Evolutionary conservation across 1,284 basidiomycete species (phyloP).

Genomic region (Sporisorium iseilematis-ciliati): DNA sequence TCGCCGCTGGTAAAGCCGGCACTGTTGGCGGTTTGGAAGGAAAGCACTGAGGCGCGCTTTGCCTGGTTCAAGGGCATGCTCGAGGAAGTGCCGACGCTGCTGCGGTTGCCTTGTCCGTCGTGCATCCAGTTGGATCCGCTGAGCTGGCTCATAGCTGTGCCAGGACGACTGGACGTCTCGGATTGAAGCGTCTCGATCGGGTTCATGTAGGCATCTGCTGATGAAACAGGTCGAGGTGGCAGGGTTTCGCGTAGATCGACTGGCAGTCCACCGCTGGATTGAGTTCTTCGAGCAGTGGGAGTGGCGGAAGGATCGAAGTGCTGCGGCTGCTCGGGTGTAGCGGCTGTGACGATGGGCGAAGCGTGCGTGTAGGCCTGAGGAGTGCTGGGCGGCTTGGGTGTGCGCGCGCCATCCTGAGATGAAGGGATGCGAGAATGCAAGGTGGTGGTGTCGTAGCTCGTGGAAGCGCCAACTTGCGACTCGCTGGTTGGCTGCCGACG

Average conservation of each 20-base stretch:
- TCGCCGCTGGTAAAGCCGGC: conserved; percentile 55
- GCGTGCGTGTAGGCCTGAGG: conserved; percentile 11
- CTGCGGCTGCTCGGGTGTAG: conserved; percentile 38
- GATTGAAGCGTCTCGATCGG: conserved; percentile 35
- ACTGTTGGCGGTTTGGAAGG: conserved; percentile 65
- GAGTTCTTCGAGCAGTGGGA: conserved; percentile 13
- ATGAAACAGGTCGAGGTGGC: conserved; percentile 40
- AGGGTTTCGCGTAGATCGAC: conserved; percentile 4
- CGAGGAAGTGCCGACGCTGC: conserved; percentile 44
- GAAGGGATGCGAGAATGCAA: conserved; percentile 16
- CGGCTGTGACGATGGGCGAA: conserved; percentile 32
- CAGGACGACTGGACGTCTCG: conserved; percentile 40
- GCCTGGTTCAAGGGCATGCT: conserved; percentile 31
- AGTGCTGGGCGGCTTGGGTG: conserved; percentile 28
- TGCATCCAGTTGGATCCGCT: conserved; percentile 49
- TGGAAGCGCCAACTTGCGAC: conserved; percentile 11
- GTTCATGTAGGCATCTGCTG: conserved; percentile 49
- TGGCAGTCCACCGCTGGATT: conserved; percentile 9
- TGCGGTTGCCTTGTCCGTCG: conserved; percentile 41
- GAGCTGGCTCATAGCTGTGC: conserved; percentile 46
- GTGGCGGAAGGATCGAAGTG: conserved; percentile 6
- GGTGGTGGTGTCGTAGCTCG: conserved; percentile 19
- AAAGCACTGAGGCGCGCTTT: conserved; percentile 59
- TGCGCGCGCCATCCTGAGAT: conserved; percentile 27
- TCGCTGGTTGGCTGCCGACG: conserved; percentile 18